Evolutionary conservation across 2,329 filamentous ascomycete species (phyloP), one percentile per base, ranked within the genome.

Genomic region (Myotisia sp.): DNA sequence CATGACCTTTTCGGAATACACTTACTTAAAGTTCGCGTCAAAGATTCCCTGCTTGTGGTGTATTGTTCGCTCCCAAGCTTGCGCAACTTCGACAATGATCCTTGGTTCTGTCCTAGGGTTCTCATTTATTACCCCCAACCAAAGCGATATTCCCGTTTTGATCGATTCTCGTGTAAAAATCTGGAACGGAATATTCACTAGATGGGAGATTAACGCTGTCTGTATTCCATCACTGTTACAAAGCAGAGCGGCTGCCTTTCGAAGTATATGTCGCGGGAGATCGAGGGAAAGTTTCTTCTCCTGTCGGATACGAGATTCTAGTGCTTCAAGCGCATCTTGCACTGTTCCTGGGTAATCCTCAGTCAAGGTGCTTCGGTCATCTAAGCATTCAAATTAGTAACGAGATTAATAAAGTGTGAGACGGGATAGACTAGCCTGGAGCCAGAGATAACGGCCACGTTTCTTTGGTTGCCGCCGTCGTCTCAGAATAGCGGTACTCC

Each of bases 71-170:
- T 95, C 87, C 83, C 87, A 98, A 42, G 87, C 81, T 50, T 90
- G 79, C 6, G 80, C 79, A 47, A 95, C 82, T 52, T 92, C 84
- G 34, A 76, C 76, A 20, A 98, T 61, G 37, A 99, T 74, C 40
- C 85, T 76, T 6, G 87, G 72, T 55, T 93, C 85, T 57, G 94
- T 77, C 37, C 73, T 71, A 2, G 86, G 82, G 49, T 93, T 95
- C 54, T 98, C 90, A 48, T 95, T 90, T 49, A 95, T 92, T 9
- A 95, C 82, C 17, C 90, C 90, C 40, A 94, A 74, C 90, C 90
- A 99, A 5, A 98, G 64, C 3, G 90, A 94, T 22, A 94, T 80
- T 4, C 90, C 92, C 33, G 95, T 73, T 52, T 93, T 92, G 53
- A 98, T 90, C 2, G 86, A 90, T 49, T 92, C 81, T 54, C 92